Evolutionary conservation across 1,284 basidiomycete species (phyloP), one percentile per base, ranked within the genome.

Genomic region (Leccinum olivaceoglutinosum): DNA sequence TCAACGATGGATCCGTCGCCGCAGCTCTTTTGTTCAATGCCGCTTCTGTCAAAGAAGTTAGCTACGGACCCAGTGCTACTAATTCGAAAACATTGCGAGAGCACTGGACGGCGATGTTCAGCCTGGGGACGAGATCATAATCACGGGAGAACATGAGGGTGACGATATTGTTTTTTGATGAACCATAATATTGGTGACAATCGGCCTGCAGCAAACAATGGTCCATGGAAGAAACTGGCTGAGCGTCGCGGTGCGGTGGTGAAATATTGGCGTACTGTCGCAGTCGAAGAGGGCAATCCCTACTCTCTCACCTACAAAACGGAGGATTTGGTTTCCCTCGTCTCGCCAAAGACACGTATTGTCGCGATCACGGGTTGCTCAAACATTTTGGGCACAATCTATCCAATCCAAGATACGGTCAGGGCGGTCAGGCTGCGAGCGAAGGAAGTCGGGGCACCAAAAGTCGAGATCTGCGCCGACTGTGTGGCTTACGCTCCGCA

Each of bases 401-500:
- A 85, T 8, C 85, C 87, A 0, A 82, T 92, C 16, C 81, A 84
- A 62, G 81, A 82, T 11, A 75, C 86, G 21, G 79, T 84, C 5
- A 73, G 74, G n/a, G 81, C 83, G 5, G 76, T 85, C 11, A 74
- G 88, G 11, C 76, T 76, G 9, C 75, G 79, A 14, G 87, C 86
- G 1, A 76, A 75, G 44, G 78, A 80, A 34, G 75, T 82, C 44
- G 85, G 87, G n/a, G 80, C 81, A 18, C 71, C 72, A 59, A 87
- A 88, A 73, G 72, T 90, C 55, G 82, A 90, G 73, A 77, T 90
- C 53, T 82, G 80, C 1, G 80, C 92, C 1, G 91, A 93, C 69
- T 90, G 89, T 65, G 91, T 93, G 1, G 89, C 90, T 4, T 92
- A 89, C 68, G 88, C 89, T 4, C 90, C 90, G 1, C 90, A 93